Percentiles rank a stretch among this genome's conserved stretches.
Evolutionary conservation across 257 asterid species (phyloP).

Genomic region (Fraxinus excelsior): DNA sequence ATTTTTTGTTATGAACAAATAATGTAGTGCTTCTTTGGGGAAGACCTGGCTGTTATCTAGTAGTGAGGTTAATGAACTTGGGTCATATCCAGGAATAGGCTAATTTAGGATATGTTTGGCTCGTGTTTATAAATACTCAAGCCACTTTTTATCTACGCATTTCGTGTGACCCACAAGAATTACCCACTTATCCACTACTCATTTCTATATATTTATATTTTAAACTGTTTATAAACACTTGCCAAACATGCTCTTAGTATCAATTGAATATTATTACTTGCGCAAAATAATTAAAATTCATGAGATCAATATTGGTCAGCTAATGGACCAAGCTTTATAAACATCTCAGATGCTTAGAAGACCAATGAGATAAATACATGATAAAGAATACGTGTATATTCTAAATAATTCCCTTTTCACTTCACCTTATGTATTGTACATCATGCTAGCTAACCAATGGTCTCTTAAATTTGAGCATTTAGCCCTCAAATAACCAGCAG

Average conservation of each 20-base stretch:
- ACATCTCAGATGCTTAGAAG: not conserved
- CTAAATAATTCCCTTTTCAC: not conserved
- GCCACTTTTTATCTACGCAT: too few species aligned
- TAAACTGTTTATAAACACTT: too few species aligned
- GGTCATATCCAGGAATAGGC: not conserved
- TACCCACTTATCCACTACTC: too few species aligned
- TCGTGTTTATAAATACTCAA: too few species aligned
- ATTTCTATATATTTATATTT: too few species aligned
- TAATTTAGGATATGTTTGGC: not conserved
- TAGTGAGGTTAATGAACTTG: not conserved
- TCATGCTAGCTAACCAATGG: not conserved
- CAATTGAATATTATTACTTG: not conserved
- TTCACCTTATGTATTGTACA: not conserved
- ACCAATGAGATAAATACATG: not conserved
- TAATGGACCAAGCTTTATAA: not conserved
- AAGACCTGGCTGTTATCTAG: not conserved
- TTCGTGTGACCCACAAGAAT: too few species aligned
- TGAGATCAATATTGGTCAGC: not conserved
- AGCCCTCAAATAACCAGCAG: not conserved
- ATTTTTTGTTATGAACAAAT: not conserved
- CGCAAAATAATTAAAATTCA: not conserved
- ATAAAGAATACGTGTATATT: not conserved
- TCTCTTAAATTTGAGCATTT: not conserved
- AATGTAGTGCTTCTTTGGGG: not conserved
- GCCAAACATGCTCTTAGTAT: not conserved